Base-by-base conservation (phyloP, 805 yeast species). In the Schwanniomyces occidentalis region DNA sequence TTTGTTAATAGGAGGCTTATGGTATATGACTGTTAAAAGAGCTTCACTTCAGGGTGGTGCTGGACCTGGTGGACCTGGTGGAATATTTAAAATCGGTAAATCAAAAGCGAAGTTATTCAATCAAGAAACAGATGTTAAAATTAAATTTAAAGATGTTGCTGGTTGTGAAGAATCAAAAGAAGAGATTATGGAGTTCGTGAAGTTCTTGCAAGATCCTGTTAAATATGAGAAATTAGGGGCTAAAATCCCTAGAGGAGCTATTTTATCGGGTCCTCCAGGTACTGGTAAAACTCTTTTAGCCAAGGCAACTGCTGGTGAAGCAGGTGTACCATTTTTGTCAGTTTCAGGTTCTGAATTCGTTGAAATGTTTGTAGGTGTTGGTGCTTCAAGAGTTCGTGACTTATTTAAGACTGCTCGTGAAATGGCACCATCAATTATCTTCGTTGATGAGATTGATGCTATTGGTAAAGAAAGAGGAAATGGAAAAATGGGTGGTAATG, bases 331-430 rank as follows among this genome's bases (percentile, higher is more conserved):
- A 16, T 89, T 89, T 58, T 80, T 80, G 45, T 82, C 93, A 15
- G 96, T 89, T 5, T 84, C 95, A 1, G 96, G 96, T 50, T 87
- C 96, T 9, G 96, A 89, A 58, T 89, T 89, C 48, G 95, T 88
- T n/a, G 96, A 89, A 61, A 89, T 89, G 96, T 89, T 86, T 69
- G 95, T 86, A 14, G 96, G 96, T 65, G 96, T 89, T 16, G 96
- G 96, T 66, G 96, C 96, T 4, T 82, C 91, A 3, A 76, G 97
- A 60, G 97, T 89, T 26, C 85, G 97, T 59, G 96, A 90, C 55
- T 71, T 89, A 53, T 89, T 89, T 67, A 82, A 84, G 55, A 85
- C 86, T 29, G 97, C 96, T 12, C 75, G 95, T 52, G 85, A 84
- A 44, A 83, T 79, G 70, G 93, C 96, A 0, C 97, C 97, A 5